A percentile compares a stretch with the other conserved stretches of the same genome.
phyloP scores from a whole-genome alignment of 176 grass and related monocot genomes.

The Hyparrhenia diplandra region DNA sequence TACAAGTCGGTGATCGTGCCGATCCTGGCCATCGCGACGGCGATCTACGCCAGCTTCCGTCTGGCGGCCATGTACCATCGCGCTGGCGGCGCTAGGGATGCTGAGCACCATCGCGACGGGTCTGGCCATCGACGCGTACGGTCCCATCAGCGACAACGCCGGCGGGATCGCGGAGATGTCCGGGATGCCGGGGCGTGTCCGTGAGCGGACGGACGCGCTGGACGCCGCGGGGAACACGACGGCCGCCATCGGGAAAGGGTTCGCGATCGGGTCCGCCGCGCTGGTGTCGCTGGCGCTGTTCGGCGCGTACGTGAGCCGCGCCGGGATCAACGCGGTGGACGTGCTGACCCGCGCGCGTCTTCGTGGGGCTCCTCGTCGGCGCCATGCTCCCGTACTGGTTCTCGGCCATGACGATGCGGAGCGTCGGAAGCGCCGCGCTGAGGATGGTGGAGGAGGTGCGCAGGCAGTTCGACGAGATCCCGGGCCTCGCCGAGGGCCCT shows the following conservation, averaged over 20 bases:
- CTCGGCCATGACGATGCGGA: conserved; percentile 82
- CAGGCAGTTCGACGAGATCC: conserved; percentile 59
- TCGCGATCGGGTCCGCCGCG: conserved; percentile 82
- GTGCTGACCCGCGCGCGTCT: conserved; percentile 58
- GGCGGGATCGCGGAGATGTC: conserved; percentile 88
- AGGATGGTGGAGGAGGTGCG: conserved; percentile 84
- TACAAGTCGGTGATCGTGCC: conserved; percentile 85
- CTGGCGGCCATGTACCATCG: conserved; percentile 72
- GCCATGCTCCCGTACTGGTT: conserved; percentile 94
- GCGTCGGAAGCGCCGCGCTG: conserved; percentile 76
- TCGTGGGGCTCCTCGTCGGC: conserved; percentile 66
- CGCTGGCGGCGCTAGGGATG: conserved; percentile 71
- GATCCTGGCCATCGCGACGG: conserved; percentile 44
- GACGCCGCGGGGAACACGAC: conserved; percentile 87
- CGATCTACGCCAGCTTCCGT: conserved; percentile 56
- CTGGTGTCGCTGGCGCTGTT: conserved; percentile 79
- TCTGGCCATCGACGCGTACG: conserved; percentile 71
- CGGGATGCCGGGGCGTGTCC: conserved; percentile 42
- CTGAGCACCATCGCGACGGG: conserved; percentile 81
- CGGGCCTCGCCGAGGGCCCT: conserved; percentile 66
- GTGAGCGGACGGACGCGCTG: conserved; percentile 58
- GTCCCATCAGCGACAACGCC: conserved; percentile 80
- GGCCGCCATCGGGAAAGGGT: conserved; percentile 83
- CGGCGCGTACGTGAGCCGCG: conserved; percentile 74
- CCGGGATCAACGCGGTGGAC: conserved; percentile 45